These are phyloP conservation scores for Botryotinia globosa DNA, from an alignment of 2,329 filamentous ascomycete genomes.

Conservation along the genomic window DNA sequence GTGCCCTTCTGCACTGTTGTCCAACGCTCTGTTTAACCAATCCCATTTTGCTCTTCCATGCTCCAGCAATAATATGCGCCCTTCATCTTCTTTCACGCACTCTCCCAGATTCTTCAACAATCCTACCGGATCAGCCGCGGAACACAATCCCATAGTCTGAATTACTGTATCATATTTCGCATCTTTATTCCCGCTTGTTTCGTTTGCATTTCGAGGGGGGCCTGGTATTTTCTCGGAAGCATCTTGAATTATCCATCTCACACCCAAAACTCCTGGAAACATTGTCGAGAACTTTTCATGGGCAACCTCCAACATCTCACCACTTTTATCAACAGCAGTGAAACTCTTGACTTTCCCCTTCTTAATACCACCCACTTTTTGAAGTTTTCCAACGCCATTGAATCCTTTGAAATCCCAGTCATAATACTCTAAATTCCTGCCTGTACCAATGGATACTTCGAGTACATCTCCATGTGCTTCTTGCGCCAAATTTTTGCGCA, in stretches of 20 bases:
- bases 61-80: conserved; percentile 60
- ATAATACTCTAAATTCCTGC: conserved; percentile 59
- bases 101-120: conserved; percentile 54
- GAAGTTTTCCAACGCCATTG: conserved; percentile 28
- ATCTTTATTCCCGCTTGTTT: conserved; percentile 28
- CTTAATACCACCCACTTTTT: conserved; percentile 27
- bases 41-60: conserved; percentile 57
- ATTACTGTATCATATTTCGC: conserved; percentile 58
- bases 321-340: conserved; percentile 60
- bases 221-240: conserved; percentile 32
- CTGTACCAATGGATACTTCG: conserved; percentile 62
- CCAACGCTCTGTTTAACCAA: conserved; percentile 55
- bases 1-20: conserved; percentile 53
- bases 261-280: conserved; percentile 43
- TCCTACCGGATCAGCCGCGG: conserved; percentile 54
- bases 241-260: conserved; percentile 42
- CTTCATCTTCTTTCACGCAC: conserved; percentile 51
- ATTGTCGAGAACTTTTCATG: conserved; percentile 49
- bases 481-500: conserved; percentile 50
- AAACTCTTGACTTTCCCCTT: conserved; percentile 50
- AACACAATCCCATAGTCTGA: conserved; percentile 64
- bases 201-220: conserved; percentile 30
- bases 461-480: conserved; percentile 56
- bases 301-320: conserved; percentile 58
- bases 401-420: conserved; percentile 47